phyloP scores from a whole-genome alignment of 2,329 filamentous ascomycete genomes.

The Xylaria sp. region DNA sequence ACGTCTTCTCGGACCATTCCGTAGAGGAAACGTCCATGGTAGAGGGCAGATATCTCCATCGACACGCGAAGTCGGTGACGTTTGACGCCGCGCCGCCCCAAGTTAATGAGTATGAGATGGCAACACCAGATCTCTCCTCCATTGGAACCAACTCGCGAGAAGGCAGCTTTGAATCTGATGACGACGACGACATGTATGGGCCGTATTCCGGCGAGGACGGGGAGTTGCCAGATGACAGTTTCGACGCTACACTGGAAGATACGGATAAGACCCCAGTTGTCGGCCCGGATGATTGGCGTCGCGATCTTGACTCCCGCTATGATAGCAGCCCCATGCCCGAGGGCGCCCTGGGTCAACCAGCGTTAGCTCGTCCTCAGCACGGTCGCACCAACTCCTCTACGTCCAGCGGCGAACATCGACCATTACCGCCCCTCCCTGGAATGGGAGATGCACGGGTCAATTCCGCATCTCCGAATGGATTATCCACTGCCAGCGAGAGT shows the following conservation, averaged over 20 bases:
- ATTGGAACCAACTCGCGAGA: conserved; percentile 89
- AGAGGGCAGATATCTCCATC: conserved; percentile 75
- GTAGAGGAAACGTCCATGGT: conserved; percentile 69
- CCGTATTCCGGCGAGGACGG: conserved; percentile 65
- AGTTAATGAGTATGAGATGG: conserved; percentile 98
- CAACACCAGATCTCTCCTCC: conserved; percentile 94
- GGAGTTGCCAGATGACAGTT: conserved; percentile 82
- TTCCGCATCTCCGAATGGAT: conserved; percentile 70
- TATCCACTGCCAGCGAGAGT: conserved; percentile 78
- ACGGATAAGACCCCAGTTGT: conserved; percentile 98
- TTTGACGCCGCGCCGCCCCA: conserved; percentile 94
- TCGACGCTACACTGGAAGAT: conserved; percentile 94
- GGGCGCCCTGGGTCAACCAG: conserved; percentile 55
- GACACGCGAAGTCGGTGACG: conserved; percentile 95
- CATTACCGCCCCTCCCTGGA: conserved; percentile 86
- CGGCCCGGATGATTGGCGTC: conserved; percentile 95
- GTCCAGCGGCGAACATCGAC: conserved; percentile 84
- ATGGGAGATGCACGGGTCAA: conserved; percentile 58
- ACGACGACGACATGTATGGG: conserved; percentile 74
- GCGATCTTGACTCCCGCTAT: conserved; percentile 78
- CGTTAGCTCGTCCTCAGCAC: conserved; percentile 64
- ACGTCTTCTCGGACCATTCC: conserved; percentile 74
- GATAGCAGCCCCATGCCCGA: conserved; percentile 76
- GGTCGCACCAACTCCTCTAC: conserved; percentile 77
- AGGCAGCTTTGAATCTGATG: conserved; percentile 89